phyloP scores from a whole-genome alignment of 805 yeast species.

The Pichia phayaonensis region DNA sequence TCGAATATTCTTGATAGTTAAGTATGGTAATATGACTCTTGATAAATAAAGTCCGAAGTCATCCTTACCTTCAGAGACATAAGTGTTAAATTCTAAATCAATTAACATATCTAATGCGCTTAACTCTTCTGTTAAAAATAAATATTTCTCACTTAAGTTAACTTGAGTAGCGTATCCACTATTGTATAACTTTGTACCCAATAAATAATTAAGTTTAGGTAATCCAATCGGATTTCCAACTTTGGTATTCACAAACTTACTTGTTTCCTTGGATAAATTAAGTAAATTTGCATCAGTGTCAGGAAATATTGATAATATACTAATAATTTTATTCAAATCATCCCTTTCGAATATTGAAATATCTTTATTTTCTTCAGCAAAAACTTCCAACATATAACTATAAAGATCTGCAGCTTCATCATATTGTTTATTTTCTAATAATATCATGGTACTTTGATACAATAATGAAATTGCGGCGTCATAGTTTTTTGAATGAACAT shows the following conservation, averaged over 20 bases:
- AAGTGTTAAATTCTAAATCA: constrained; percentile 30
- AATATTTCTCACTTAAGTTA: constrained; percentile 22
- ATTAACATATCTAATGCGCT: constrained; percentile 20
- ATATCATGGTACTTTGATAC: constrained; percentile 59
- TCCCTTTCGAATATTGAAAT: constrained; percentile 17
- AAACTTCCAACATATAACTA: constrained; percentile 63
- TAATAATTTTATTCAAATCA: constrained; percentile 32
- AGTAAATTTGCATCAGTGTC: constrained; percentile 53
- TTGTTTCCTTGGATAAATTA: constrained; percentile 58
- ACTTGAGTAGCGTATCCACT: constrained; percentile 23
- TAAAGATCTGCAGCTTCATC: constrained; percentile 80
- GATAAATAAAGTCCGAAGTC: constrained; percentile 21
- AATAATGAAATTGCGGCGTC: constrained; percentile 67
- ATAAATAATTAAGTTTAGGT: constrained; percentile 60
- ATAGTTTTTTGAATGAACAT: constrained; percentile 60
- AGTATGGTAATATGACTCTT: constrained; percentile 70
- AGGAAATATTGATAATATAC: constrained; percentile 35
- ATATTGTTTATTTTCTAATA: constrained; percentile 61
- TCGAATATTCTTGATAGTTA: constrained; percentile 58
- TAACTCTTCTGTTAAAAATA: constrained; percentile 20
- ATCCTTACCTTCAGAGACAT: constrained; percentile 29
- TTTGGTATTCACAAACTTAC: constrained; percentile 55
- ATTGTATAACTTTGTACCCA: constrained; percentile 57
- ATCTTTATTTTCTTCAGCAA: constrained; percentile 39
- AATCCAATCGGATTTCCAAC: constrained; percentile 60